Percentiles rank a stretch among this genome's conserved stretches.
Evolutionary conservation across 2,329 filamentous ascomycete genomes (phyloP).

Genomic region (Coccinonectria pachysandricola): DNA sequence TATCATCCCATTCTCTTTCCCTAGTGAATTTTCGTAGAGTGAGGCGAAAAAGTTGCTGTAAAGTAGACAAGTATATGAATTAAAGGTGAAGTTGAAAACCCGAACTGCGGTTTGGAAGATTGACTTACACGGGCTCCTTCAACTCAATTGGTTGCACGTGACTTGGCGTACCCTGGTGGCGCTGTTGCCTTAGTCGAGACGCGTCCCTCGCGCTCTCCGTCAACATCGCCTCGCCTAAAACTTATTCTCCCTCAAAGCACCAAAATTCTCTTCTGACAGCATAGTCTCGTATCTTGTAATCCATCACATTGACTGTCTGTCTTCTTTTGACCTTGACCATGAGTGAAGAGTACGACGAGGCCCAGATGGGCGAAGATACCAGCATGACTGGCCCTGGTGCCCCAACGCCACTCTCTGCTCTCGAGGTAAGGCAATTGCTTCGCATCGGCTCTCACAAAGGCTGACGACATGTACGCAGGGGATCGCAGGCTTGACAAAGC

Average conservation of each 20-base stretch:
- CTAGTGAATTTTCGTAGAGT: too few species aligned
- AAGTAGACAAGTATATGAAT: too few species aligned
- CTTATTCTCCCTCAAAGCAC: slow-evolving; percentile 8
- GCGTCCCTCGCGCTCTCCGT: slow-evolving; percentile 24
- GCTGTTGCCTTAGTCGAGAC: slow-evolving; percentile 19
- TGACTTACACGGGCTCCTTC: slow-evolving; percentile 2
- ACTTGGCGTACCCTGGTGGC: slow-evolving; percentile 25
- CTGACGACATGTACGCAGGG: slow-evolving; percentile 44
- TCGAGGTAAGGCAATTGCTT: slow-evolving; percentile 56
- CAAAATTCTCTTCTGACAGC: slow-evolving; percentile 4
- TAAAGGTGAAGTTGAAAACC: too few species aligned
- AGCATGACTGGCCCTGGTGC: slow-evolving; percentile 75
- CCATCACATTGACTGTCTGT: not conserved
- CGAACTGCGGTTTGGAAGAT: not conserved
- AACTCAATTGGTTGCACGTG: slow-evolving; percentile 20
- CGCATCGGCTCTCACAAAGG: not conserved
- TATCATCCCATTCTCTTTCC: too few species aligned
- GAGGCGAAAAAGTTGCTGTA: too few species aligned
- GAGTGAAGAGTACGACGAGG: slow-evolving; percentile 54
- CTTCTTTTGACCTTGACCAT: slow-evolving; percentile 19
- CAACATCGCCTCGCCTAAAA: slow-evolving; percentile 10
- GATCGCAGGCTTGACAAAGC: slow-evolving; percentile 77
- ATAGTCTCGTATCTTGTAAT: not conserved
- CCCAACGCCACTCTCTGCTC: slow-evolving; percentile 74
- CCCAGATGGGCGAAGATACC: slow-evolving; percentile 56